Evolutionary conservation across 2,329 filamentous ascomycete species (phyloP).

Genomic region (Aspergillus pseudoglaucus): DNA sequence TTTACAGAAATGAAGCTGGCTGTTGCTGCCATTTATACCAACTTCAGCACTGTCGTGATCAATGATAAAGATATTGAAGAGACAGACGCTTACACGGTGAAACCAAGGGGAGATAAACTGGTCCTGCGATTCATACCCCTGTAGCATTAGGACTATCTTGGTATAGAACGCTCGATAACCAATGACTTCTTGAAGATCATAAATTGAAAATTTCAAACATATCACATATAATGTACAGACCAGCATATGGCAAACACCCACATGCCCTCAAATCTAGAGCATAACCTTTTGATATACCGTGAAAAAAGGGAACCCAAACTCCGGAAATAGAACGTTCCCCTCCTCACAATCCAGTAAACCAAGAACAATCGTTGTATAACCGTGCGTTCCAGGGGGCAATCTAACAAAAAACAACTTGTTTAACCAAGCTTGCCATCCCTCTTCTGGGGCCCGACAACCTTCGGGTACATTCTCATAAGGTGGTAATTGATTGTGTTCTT

Average conservation of each 20-base stretch:
- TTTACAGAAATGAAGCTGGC: conserved; percentile 64
- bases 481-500: conserved; percentile 91
- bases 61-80: conserved; percentile 60
- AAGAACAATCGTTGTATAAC: background rate
- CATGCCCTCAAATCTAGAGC: conserved; percentile 7
- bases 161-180: background rate
- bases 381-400: background rate
- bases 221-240: conserved; percentile 21
- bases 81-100: conserved; percentile 58
- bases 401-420: conserved; percentile 3
- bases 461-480: conserved; percentile 67
- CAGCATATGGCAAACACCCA: conserved; percentile 5
- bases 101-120: conserved; percentile 53
- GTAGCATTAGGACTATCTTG: background rate
- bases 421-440: conserved; percentile 44
- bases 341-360: background rate
- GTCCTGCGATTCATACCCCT: conserved; percentile 46
- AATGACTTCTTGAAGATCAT: background rate
- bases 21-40: conserved; percentile 63
- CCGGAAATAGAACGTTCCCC: conserved; percentile 6
- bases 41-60: conserved; percentile 55
- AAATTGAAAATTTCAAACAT: background rate
- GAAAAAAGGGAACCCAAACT: conserved; percentile 8
- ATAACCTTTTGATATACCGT: conserved; percentile 12
- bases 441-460: conserved; percentile 66